These are phyloP conservation scores for Nematodospora valgi DNA, from an alignment of 805 yeast genomes.

Conservation along the genomic window DNA sequence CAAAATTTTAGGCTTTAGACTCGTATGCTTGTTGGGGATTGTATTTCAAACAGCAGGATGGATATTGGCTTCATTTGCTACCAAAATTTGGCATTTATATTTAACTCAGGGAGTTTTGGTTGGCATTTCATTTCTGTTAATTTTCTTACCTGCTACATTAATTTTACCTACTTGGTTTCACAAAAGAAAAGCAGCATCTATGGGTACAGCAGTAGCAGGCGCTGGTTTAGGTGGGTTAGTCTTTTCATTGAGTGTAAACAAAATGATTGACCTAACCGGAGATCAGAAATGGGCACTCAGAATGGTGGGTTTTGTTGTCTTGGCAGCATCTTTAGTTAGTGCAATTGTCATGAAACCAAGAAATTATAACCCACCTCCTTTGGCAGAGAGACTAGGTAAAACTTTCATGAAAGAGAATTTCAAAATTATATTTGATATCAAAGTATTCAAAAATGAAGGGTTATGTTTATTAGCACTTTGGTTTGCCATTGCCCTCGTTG, in stretches of 20 bases:
- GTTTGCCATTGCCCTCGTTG: slow-evolving; percentile 36
- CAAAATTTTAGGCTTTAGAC: slow-evolving; percentile 48
- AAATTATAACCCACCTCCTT: slow-evolving; percentile 24
- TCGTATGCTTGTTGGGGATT: slow-evolving; percentile 46
- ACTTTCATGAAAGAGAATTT: slow-evolving; percentile 19
- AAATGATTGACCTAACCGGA: slow-evolving; percentile 38
- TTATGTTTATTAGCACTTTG: slow-evolving; percentile 25
- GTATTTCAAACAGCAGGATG: slow-evolving; percentile 41
- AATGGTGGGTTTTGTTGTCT: slow-evolving; percentile 31
- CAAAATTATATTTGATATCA: slow-evolving; percentile 32
- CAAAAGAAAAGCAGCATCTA: slow-evolving; percentile 41
- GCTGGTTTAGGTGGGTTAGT: slow-evolving; percentile 52
- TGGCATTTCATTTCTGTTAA: slow-evolving; percentile 46
- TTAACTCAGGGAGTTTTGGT: slow-evolving; percentile 50
- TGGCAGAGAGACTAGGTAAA: slow-evolving; percentile 20
- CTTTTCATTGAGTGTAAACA: slow-evolving; percentile 41
- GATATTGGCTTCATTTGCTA: slow-evolving; percentile 50
- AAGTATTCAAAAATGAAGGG: slow-evolving; percentile 21
- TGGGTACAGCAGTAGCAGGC: slow-evolving; percentile 48
- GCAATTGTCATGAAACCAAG: slow-evolving; percentile 45
- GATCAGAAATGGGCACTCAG: slow-evolving; percentile 44
- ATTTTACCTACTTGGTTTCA: slow-evolving; percentile 50
- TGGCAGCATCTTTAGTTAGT: slow-evolving; percentile 32
- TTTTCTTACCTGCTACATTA: slow-evolving; percentile 42
- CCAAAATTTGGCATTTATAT: slow-evolving; percentile 48